A percentile compares a stretch with the other conserved stretches of the same genome.
phyloP scores from a whole-genome alignment of 768 basidiomycete genomes.

The Tubosaeta sp. region DNA sequence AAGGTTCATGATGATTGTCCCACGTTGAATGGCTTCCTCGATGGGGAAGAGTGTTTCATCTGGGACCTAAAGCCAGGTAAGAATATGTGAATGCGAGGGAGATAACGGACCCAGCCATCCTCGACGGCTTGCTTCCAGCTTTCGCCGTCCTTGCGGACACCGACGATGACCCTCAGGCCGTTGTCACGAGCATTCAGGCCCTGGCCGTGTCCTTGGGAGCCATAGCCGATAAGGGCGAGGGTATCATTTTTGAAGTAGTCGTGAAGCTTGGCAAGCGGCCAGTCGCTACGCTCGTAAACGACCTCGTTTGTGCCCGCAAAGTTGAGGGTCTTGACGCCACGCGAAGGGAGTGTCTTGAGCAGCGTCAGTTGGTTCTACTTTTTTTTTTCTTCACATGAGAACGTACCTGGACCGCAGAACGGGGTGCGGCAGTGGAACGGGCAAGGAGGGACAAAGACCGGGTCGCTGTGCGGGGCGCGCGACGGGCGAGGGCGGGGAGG shows the following conservation, averaged over 20 bases:
- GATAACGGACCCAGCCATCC: slow-evolving; percentile 84
- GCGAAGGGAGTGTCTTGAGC: slow-evolving; percentile 43
- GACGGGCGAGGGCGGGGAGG: slow-evolving; percentile 63
- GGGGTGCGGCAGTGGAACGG: slow-evolving; percentile 35
- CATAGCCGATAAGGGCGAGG: slow-evolving; percentile 97
- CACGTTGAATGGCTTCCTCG: slow-evolving; percentile 92
- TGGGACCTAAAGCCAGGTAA: slow-evolving; percentile 55
- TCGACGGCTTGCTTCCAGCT: slow-evolving; percentile 94
- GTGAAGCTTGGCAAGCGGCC: slow-evolving; percentile 96
- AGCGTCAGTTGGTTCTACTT: slow-evolving; percentile 2
- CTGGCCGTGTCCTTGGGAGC: slow-evolving; percentile 98
- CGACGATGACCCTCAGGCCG: slow-evolving; percentile 96
- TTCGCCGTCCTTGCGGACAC: slow-evolving; percentile 95
- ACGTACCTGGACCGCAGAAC: slow-evolving; percentile 24
- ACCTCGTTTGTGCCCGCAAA: slow-evolving; percentile 93
- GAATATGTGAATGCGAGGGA: background rate
- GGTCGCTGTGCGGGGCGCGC: slow-evolving; percentile 49
- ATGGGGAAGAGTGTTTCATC: slow-evolving; percentile 98
- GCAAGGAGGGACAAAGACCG: slow-evolving; percentile 71
- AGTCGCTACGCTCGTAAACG: slow-evolving; percentile 95
- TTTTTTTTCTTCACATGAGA: slow-evolving; percentile 29
- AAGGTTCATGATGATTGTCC: slow-evolving; percentile 99
- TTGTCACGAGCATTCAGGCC: slow-evolving; percentile 99
- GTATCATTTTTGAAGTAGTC: slow-evolving; percentile 99
- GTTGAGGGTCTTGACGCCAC: slow-evolving; percentile 93